A percentile compares a stretch with the other conserved stretches of the same genome.
These are phyloP conservation scores for Salix purpurea DNA, from an alignment of 345 rosid species.

Conservation along the genomic window DNA sequence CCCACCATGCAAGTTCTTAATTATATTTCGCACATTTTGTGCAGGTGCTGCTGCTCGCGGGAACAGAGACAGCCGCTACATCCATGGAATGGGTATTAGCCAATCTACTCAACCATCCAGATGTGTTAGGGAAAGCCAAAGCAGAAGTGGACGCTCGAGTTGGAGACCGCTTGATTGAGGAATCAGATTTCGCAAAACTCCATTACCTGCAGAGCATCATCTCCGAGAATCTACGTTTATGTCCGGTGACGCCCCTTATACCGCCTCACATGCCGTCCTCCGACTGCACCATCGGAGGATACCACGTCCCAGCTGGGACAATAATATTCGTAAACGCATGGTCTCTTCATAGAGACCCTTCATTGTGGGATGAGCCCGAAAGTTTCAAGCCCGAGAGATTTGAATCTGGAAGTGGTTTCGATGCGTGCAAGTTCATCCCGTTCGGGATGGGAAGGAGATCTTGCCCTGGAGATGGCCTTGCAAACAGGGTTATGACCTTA, in stretches of 20 bases:
- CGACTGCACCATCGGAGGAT: not conserved
- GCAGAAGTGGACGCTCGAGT: not conserved
- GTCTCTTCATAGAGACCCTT: not conserved
- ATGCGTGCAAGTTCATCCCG: not conserved
- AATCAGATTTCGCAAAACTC: not conserved
- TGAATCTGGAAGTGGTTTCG: not conserved
- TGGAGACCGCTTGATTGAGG: not conserved
- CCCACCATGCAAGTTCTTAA: too few species aligned
- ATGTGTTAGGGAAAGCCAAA: not conserved
- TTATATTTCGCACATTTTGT: too few species aligned
- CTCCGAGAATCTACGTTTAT: not conserved
- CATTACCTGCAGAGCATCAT: not conserved
- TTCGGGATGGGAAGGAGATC: slow-evolving; percentile 18
- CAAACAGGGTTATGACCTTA: slow-evolving; percentile 13
- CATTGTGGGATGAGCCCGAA: not conserved
- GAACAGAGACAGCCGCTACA: not conserved
- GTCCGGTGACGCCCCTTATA: not conserved
- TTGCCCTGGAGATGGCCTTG: slow-evolving; percentile 6
- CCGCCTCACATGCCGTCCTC: not conserved
- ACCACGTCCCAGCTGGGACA: not conserved
- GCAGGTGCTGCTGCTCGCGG: not conserved
- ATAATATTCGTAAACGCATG: not conserved
- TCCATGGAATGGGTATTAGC: not conserved
- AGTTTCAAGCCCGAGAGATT: slow-evolving; percentile 18
- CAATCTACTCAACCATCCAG: not conserved